These are phyloP conservation scores for Ephemerocybe angulata DNA, from an alignment of 768 basidiomycete species.

Conservation along the genomic window DNA sequence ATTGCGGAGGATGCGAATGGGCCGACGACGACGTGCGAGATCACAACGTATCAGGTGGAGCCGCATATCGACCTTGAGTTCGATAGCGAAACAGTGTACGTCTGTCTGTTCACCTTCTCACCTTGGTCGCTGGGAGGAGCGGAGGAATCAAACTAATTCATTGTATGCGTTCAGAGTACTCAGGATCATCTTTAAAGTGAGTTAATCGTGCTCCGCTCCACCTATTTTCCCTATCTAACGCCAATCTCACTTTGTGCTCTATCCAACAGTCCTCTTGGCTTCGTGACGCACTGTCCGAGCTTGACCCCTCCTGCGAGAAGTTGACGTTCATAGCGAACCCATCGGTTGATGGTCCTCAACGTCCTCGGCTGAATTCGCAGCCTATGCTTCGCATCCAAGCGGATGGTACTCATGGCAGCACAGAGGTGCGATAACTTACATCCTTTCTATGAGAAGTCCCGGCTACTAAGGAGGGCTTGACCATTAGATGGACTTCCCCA, in stretches of 20 bases:
- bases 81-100: slow-evolving; percentile 59
- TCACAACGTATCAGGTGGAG: slow-evolving; percentile 82
- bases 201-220: slow-evolving; percentile 9
- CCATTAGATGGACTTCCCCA: slow-evolving; percentile 89
- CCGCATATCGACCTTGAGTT: slow-evolving; percentile 78
- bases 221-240: neutral
- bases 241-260: neutral
- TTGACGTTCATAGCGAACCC: slow-evolving; percentile 82
- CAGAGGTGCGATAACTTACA: slow-evolving; percentile 53
- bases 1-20: slow-evolving; percentile 77
- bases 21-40: slow-evolving; percentile 84
- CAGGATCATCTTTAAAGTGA: slow-evolving; percentile 82
- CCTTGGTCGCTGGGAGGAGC: no score
- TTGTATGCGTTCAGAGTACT: slow-evolving; percentile 48
- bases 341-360: slow-evolving; percentile 29
- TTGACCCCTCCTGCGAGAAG: slow-evolving; percentile 84
- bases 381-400: slow-evolving; percentile 80
- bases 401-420: slow-evolving; percentile 77
- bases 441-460: neutral
- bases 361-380: slow-evolving; percentile 28
- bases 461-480: neutral
- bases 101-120: neutral
- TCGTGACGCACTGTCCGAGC: slow-evolving; percentile 84
- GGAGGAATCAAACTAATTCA: no score
- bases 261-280: slow-evolving; percentile 77